Percentiles rank a stretch among this genome's conserved stretches.
phyloP scores from a whole-genome alignment of 805 yeast species.

The Metschnikowia sp. region DNA sequence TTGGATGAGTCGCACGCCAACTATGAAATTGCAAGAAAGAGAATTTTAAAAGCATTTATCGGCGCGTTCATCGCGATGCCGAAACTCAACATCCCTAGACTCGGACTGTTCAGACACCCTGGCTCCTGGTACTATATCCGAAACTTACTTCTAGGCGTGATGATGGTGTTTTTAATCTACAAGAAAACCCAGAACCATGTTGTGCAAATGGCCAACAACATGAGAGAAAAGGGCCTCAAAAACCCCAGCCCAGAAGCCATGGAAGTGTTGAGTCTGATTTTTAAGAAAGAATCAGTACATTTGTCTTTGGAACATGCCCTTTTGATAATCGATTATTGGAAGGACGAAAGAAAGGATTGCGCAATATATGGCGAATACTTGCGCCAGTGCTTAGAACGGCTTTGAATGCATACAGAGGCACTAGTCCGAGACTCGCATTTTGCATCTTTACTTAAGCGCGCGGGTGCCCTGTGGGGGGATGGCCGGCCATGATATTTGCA shows the following conservation, averaged over 20 bases:
- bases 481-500: no score
- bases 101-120: conserved; percentile 38
- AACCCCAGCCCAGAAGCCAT: not conserved
- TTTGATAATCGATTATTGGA: conserved; percentile 34
- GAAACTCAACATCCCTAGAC: conserved; percentile 32
- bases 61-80: conserved; percentile 28
- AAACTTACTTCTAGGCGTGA: conserved; percentile 29
- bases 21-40: conserved; percentile 21
- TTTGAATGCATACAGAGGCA: conserved; percentile 7
- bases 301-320: conserved; percentile 26
- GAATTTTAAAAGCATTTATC: conserved; percentile 27
- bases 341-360: conserved; percentile 33
- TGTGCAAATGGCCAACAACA: not conserved
- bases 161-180: conserved; percentile 28
- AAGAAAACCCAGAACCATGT: conserved; percentile 26
- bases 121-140: conserved; percentile 40
- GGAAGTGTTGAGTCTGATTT: not conserved
- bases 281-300: conserved; percentile 2
- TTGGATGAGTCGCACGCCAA: conserved; percentile 17
- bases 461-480: conserved; percentile 3
- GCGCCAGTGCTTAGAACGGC: conserved; percentile 9
- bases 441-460: conserved; percentile 17
- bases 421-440: conserved; percentile 19
- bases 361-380: conserved; percentile 26
- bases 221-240: not conserved